Conservation (phyloP, 192 early-diverging fungal genomes). For the Coemansia sp. region DNA sequence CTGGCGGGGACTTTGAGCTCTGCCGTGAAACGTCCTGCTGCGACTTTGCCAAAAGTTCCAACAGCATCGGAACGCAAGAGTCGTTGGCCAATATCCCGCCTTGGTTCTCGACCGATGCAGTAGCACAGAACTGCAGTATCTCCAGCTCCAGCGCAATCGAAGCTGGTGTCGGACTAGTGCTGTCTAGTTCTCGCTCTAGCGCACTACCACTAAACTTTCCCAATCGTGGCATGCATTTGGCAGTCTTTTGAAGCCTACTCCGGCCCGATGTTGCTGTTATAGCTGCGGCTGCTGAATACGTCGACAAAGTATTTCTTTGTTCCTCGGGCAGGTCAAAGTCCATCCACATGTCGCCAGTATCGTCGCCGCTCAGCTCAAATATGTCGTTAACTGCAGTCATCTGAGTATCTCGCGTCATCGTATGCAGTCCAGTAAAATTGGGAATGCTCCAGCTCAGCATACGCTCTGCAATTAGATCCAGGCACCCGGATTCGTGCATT, state of each 20-base stretch:
- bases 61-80: conserved; percentile 19
- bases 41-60: conserved; percentile 28
- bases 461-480: conserved; percentile 34
- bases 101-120: conserved; percentile 39
- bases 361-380: conserved; percentile 2
- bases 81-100: conserved; percentile 28
- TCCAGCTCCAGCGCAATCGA: conserved; percentile 41
- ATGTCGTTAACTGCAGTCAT: background rate
- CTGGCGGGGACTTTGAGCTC: background rate
- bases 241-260: background rate
- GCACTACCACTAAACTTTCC: background rate
- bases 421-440: conserved; percentile 11
- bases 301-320: background rate
- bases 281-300: background rate
- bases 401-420: background rate
- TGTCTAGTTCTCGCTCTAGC: conserved; percentile 12
- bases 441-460: conserved; percentile 24
- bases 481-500: conserved; percentile 47
- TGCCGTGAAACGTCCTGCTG: conserved; percentile 16
- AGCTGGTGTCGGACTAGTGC: conserved; percentile 18
- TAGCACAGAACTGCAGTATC: conserved; percentile 42
- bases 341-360: conserved; percentile 38
- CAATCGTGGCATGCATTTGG: no score
- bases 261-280: background rate
- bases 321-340: conserved; percentile 50